These are phyloP conservation scores for Chaetomiaceae sp. DNA, from an alignment of 2,329 filamentous ascomycete genomes.

Conservation along the genomic window DNA sequence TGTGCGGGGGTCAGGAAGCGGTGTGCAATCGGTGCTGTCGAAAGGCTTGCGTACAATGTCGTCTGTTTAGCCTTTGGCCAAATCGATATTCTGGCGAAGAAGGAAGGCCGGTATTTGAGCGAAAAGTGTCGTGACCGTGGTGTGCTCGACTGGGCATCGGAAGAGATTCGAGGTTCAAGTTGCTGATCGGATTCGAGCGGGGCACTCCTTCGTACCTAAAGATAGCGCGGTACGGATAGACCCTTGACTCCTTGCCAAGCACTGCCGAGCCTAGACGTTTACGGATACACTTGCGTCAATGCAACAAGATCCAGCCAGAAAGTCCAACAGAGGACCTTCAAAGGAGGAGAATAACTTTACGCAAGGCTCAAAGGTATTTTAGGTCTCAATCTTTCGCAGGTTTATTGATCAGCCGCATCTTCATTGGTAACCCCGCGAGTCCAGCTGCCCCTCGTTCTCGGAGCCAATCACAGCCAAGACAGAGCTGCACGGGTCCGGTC, in stretches of 20 bases:
- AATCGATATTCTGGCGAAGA: neutral
- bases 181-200: neutral
- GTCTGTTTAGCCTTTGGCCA: neutral
- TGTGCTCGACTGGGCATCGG: neutral
- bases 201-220: neutral
- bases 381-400: neutral
- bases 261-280: neutral
- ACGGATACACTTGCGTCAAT: too few relatives aligned
- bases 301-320: neutral
- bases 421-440: neutral
- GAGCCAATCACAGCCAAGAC: constrained; percentile 16
- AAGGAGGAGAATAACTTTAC: neutral
- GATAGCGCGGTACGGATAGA: neutral
- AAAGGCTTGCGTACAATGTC: neutral
- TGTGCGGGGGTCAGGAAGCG: neutral
- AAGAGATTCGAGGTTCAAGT: neutral
- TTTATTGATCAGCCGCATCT: neutral
- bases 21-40: neutral
- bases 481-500: too few relatives aligned
- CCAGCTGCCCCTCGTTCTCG: constrained; percentile 16
- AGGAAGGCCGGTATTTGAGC: too few relatives aligned
- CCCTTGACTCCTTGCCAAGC: neutral
- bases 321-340: neutral
- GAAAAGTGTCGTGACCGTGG: neutral
- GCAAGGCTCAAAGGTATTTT: neutral